Conservation (phyloP, 169 alveolate genomes). For the Eimeria tenella region DNA sequence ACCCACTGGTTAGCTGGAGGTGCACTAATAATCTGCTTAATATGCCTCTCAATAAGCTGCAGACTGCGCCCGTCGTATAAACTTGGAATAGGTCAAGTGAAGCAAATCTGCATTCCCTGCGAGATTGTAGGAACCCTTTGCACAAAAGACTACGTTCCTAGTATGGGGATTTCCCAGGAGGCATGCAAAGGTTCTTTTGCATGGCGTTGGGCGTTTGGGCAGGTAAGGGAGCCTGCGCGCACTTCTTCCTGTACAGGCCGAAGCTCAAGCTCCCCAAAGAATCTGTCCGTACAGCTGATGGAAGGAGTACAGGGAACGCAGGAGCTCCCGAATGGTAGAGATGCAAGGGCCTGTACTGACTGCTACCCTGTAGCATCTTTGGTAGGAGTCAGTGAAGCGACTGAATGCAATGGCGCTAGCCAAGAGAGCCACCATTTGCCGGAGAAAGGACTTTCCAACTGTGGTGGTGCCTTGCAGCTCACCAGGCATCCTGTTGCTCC, state of each 20-base stretch:
- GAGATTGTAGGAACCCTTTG: neutral
- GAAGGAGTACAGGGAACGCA: neutral
- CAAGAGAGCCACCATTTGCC: neutral
- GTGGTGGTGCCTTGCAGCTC: neutral
- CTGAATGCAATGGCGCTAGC: too few species aligned
- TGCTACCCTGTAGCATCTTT: too few species aligned
- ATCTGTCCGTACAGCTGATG: neutral
- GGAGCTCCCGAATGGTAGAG: neutral
- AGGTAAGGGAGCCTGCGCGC: constrained; percentile 18
- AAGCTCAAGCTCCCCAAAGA: neutral
- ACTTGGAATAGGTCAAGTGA: too few species aligned
- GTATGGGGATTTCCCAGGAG: neutral
- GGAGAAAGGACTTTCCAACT: constrained; percentile 7
- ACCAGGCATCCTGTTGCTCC: constrained; percentile 21
- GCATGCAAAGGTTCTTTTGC: neutral
- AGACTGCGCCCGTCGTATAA: neutral
- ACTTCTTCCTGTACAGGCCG: neutral
- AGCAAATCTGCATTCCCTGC: neutral
- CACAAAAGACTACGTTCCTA: constrained; percentile 1
- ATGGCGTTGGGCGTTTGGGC: neutral
- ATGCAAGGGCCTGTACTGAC: neutral
- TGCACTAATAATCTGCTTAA: neutral
- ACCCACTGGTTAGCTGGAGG: neutral
- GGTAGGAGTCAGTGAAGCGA: neutral
- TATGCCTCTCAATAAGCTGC: too few species aligned